Evolutionary conservation across 2,329 filamentous ascomycete species (phyloP), one percentile per base, ranked within the genome.

Genomic region (Thelonectria rubi): DNA sequence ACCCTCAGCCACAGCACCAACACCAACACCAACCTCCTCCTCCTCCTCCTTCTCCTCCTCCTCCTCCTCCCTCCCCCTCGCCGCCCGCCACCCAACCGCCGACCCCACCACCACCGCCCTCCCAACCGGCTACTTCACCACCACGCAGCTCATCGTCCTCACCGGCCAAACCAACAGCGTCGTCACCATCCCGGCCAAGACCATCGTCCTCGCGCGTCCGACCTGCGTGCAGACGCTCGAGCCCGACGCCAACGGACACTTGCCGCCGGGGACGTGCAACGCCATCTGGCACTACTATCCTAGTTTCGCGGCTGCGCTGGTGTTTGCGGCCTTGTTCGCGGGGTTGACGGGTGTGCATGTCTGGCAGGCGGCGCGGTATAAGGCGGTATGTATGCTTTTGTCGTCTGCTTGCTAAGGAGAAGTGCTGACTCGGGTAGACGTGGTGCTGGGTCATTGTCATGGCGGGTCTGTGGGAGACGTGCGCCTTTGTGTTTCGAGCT

Each of bases 361-460:
- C 1, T 70, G 62, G 58, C 69, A 72, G 37, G 69, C 69, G 2
- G 55, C 54, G 14, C 46, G 8, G 47, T 64, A 65, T 17, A 72
- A 65, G 17, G 71, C 71, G 67, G 67, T 72, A 4, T 26, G 61
- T 69, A 55, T 5, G 55, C 72, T 24, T 58, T 10, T 59, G 66
- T 18, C 37, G 66, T 18, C 37, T 66, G 20, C 71, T 3, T 2
- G 5, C 11, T 1, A 11, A 3, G 5, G 0, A 1, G 30, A 14
- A 20, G 3, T 1, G 9, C 56, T 64, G 39, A 65, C 6, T 21
- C 0, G 4, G 37, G 0, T n/a, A 72, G 69, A 58, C 57, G 45
- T 78, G 74, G 68, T 76, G 72, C 34, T 78, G 75, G 75, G 75
- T 76, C 10, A 75, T 77, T 32, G 70, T 75, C 63, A 77, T 77